Evolutionary conservation across 1,284 basidiomycete species (phyloP).

Genomic region (Moesziomyces globuligerus): DNA sequence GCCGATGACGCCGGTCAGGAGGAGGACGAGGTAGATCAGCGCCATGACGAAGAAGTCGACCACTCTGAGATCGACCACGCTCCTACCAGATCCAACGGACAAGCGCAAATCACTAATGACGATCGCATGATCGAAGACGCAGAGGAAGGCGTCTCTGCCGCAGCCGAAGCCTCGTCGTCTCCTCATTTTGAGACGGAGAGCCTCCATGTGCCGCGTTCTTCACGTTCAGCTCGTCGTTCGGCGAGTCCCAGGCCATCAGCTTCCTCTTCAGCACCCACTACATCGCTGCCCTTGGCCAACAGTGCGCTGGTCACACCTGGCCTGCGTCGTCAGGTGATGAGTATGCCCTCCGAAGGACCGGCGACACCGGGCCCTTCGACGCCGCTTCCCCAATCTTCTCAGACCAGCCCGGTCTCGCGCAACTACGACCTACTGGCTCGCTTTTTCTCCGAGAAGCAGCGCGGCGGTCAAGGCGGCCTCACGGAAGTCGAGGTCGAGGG

Average conservation of each 20-base stretch:
- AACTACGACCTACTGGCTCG: slow-evolving; percentile 57
- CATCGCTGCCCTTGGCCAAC: slow-evolving; percentile 30
- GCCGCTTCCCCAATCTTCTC: slow-evolving; percentile 15
- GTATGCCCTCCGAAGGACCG: not conserved
- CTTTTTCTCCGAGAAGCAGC: slow-evolving; percentile 57
- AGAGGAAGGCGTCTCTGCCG: slow-evolving; percentile 13
- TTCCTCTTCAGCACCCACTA: slow-evolving; percentile 14
- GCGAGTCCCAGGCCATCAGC: slow-evolving; percentile 14
- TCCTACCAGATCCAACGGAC: too few species aligned
- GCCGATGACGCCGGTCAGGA: slow-evolving; percentile 16
- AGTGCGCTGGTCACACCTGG: slow-evolving; percentile 39
- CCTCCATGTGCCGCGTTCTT: slow-evolving; percentile 3
- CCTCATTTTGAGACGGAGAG: not conserved
- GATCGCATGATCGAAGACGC: slow-evolving; percentile 43
- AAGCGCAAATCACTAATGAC: too few species aligned
- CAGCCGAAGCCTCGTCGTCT: not conserved
- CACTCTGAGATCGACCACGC: slow-evolving; percentile 9
- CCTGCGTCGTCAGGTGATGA: slow-evolving; percentile 26
- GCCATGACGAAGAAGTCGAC: not conserved
- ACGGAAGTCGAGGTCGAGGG: slow-evolving; percentile 56
- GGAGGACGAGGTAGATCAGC: slow-evolving; percentile 1
- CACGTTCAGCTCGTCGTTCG: slow-evolving; percentile 6
- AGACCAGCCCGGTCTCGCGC: slow-evolving; percentile 48
- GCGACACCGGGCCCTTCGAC: slow-evolving; percentile 22
- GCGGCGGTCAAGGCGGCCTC: slow-evolving; percentile 36